These are phyloP conservation scores for Tolypocladium tundrense DNA, from an alignment of 2,329 filamentous ascomycete genomes.

Conservation along the genomic window DNA sequence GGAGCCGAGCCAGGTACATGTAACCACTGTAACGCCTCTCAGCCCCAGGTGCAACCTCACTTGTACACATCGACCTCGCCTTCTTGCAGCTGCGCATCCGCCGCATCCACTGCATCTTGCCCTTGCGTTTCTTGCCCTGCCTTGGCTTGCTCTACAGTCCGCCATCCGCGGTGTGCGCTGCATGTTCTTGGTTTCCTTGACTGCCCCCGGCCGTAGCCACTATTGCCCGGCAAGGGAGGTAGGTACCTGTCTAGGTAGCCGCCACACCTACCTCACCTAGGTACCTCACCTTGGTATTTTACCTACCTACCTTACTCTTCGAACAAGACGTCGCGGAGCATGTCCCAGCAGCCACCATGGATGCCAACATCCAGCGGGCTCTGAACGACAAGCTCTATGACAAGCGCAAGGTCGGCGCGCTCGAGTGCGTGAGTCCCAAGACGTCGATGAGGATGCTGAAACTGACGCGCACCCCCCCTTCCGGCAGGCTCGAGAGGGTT, in stretches of 20 bases:
- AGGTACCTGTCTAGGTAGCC: not conserved
- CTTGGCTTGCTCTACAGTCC: not conserved
- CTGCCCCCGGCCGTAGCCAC: not conserved
- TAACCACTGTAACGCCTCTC: not conserved
- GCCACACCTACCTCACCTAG: not conserved
- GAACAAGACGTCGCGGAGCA: not conserved
- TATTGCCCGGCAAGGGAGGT: not conserved
- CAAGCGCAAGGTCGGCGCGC: conserved; percentile 89
- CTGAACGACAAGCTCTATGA: conserved; percentile 98
- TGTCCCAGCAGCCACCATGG: conserved; percentile 47
- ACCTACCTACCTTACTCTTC: not conserved
- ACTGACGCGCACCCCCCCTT: conserved; percentile 7
- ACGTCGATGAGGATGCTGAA: not conserved
- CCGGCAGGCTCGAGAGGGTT: conserved; percentile 68
- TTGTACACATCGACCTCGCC: not conserved
- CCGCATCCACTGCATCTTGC: not conserved
- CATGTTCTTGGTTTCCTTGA: not conserved
- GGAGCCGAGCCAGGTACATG: not conserved
- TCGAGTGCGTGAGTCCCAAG: conserved; percentile 60
- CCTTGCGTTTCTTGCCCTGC: not conserved
- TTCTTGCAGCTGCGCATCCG: not conserved
- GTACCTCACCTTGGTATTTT: not conserved
- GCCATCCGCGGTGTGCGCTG: not conserved
- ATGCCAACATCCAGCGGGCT: conserved; percentile 77
- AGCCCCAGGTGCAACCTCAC: not conserved